These are phyloP conservation scores for Gossypium trilobum DNA, from an alignment of 441 rosid species.

Conservation along the genomic window DNA sequence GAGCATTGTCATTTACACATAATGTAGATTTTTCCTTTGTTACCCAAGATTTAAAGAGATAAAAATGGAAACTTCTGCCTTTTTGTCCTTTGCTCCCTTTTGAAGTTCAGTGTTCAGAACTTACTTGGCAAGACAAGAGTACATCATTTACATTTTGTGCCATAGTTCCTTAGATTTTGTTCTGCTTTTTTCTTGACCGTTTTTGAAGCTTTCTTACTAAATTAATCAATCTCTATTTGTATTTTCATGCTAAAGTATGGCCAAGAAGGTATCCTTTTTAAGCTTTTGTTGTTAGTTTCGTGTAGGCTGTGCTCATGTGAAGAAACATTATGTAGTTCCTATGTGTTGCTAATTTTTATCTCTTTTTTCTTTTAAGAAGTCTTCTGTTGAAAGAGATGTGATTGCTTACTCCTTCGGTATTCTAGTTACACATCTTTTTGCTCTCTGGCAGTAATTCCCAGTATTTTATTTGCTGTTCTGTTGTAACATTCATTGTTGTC, in stretches of 20 bases:
- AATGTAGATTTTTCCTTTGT: neutral
- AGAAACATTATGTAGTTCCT: neutral
- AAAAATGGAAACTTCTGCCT: neutral
- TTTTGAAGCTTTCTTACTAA: neutral
- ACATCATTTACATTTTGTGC: neutral
- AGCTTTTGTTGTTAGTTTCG: neutral
- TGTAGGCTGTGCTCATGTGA: neutral
- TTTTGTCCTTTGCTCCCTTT: neutral
- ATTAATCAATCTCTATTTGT: neutral
- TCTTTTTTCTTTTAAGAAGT: neutral
- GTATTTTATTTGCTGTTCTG: conserved; percentile 10
- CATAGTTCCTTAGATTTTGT: neutral
- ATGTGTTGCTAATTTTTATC: neutral
- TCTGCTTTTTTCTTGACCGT: neutral
- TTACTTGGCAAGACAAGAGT: neutral
- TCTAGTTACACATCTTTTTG: neutral
- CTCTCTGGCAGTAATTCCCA: neutral
- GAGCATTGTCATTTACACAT: neutral
- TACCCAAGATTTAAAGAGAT: neutral
- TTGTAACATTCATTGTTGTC: conserved; percentile 20
- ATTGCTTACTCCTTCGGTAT: neutral
- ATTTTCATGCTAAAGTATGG: neutral
- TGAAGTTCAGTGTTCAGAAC: neutral
- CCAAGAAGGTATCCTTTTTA: neutral
- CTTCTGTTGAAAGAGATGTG: neutral